phyloP scores from a whole-genome alignment of 2,329 filamentous ascomycete species.

The Tolypocladium paradoxum region DNA sequence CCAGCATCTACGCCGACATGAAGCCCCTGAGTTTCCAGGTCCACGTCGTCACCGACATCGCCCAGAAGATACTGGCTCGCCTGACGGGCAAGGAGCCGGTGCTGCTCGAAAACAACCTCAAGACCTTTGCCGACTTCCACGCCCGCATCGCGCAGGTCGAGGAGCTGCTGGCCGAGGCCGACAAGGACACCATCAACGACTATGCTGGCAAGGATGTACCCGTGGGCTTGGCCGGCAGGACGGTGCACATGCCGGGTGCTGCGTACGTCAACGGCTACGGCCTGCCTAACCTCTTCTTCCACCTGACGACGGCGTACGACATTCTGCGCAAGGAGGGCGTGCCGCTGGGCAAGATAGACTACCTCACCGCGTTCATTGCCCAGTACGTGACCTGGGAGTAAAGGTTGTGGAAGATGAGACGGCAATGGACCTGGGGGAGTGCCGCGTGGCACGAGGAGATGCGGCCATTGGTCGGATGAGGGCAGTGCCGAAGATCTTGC shows the following conservation, averaged over 20 bases:
- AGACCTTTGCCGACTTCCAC: slow-evolving; percentile 23
- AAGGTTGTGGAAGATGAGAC: neutral
- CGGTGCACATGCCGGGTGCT: slow-evolving; percentile 12
- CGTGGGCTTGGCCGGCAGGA: slow-evolving; percentile 18
- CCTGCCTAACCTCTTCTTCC: slow-evolving; percentile 55
- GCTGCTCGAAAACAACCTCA: slow-evolving; percentile 15
- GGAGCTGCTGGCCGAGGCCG: slow-evolving; percentile 19
- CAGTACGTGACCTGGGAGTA: slow-evolving; percentile 6
- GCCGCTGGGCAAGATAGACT: slow-evolving; percentile 50
- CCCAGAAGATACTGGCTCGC: slow-evolving; percentile 22
- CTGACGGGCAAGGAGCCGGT: slow-evolving; percentile 19
- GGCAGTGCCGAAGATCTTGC: neutral
- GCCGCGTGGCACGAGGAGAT: neutral
- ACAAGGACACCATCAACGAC: slow-evolving; percentile 22
- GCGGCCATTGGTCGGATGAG: neutral
- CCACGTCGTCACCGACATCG: slow-evolving; percentile 16
- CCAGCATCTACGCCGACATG: slow-evolving; percentile 30
- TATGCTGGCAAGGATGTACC: slow-evolving; percentile 16
- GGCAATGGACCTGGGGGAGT: neutral
- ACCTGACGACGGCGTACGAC: slow-evolving; percentile 46
- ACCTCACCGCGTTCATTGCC: slow-evolving; percentile 24
- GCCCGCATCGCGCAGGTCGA: slow-evolving; percentile 20
- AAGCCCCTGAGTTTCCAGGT: slow-evolving; percentile 31
- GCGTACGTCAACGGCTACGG: slow-evolving; percentile 37
- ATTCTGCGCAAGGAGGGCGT: slow-evolving; percentile 53